Base-by-base conservation (phyloP, 2,329 filamentous ascomycete species). In the Calonectria pseudoturangicola region DNA sequence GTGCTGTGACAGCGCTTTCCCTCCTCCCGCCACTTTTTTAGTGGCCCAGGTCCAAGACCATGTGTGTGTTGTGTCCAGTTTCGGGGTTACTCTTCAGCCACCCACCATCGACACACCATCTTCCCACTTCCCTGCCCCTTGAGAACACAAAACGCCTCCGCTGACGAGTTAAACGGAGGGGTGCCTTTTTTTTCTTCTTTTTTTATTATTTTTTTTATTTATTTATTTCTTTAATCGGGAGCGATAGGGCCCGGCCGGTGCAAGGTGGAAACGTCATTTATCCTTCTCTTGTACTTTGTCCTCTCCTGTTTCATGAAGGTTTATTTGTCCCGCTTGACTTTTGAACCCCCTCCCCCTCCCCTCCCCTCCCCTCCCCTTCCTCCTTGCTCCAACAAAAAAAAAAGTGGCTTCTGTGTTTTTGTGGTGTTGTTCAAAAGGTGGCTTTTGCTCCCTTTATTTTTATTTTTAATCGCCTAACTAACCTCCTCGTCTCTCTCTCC, bases 51-150 rank as follows among this genome's bases (percentile, higher is more conserved):
- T 33, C 51, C 54, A 58, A 30, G 30, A 25, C 51, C 30, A 18
- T 56, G 51, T 36, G 28, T 21, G 21, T 21, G 21, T 21, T 21
- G 21, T 33, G 30, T 33, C 51, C 51, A 36, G 36, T 30, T 28
- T 58, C 30, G 33, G 33, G 54, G 33, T 58, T 21, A 58, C 54
- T 25, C 30, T 58, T 58, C 54, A 58, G 54, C 54, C 54, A 39
- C 54, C 33, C 25, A 10, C 30, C 54, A 58, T 58, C 54, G 36
- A 39, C 54, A 58, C 54, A 58, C 54, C 54, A 58, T 58, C 54
- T 58, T 36, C 10, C 28, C 54, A 39, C 54, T 58, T 36, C 54
- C 30, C 33, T 58, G 33, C 33, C 54, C 54, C 54, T 10, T 56
- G 33, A 4, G 48, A 30, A 12, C 3, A n/a, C 9, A 21, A 39